Evolutionary conservation across 441 rosid species (phyloP), one percentile per base, ranked within the genome.

Genomic region (Erodium trifolium): DNA sequence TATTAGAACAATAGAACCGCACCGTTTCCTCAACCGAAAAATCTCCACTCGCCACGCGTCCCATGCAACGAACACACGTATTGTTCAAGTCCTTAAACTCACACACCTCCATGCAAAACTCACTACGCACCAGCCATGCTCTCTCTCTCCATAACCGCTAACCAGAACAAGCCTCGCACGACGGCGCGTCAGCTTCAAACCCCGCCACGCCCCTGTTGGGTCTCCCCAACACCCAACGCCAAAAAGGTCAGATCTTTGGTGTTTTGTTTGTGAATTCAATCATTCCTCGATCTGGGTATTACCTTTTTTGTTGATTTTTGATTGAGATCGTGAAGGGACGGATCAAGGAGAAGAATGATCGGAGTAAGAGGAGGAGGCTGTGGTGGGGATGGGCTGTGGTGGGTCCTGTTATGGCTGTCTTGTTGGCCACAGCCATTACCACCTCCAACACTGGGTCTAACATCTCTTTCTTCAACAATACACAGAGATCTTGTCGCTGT

Each of bases 401-500:
- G 70, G 86, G 83, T 19, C 81, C 84, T 43, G 11, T 79, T 57
- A 65, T 78, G 72, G 76, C 76, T 35, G 73, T 84, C 45, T 7
- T 82, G 41, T 19, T 84, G 67, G 89, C 92, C 65, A 77, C 73
- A 31, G 77, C 81, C n/a, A 65, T 79, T 8, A 5, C 63, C 8
- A 77, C 81, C 59, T 76, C 85, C 9, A 74, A 68, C 6, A 41
- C 67, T 70, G 43, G 68, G 0, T 71, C 82, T 11, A 71, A 55
- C 65, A 34, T 78, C 71, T 72, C 75, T 78, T 80, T 80, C 67
- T 75, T 66, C 70, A 73, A 55, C 8, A 57, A 71, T 4, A 63
- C 70, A 29, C 72, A 67, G 0, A 77, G 69, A 49, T 68, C 82
- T n/a, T 89, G 93, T 74, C 75, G 41, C 55, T 87, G 91, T 76